phyloP scores from a whole-genome alignment of 176 grass and related monocot genomes.

The Bromus sterilis region DNA sequence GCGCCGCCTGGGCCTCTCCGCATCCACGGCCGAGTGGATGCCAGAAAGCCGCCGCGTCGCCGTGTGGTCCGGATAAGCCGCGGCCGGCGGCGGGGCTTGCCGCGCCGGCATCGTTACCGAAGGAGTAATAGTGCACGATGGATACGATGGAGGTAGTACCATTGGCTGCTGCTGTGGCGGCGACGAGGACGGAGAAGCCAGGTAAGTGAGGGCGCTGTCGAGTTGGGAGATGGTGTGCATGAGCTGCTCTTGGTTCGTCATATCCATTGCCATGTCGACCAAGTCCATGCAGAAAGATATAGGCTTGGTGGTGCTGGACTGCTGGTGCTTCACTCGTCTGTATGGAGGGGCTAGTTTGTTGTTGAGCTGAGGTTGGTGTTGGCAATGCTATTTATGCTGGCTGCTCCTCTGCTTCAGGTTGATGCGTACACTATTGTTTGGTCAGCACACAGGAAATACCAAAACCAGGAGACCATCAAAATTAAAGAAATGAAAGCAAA shows the following conservation, averaged over 20 bases:
- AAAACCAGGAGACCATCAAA: too few relatives aligned
- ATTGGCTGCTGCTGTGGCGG: background rate
- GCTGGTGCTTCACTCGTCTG: too few relatives aligned
- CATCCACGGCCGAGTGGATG: conserved; percentile 21
- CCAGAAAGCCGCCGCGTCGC: conserved; percentile 13
- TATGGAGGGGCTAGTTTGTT: too few relatives aligned
- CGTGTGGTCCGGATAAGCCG: background rate
- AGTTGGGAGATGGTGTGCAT: conserved; percentile 22
- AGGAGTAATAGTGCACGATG: background rate
- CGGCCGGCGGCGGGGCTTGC: background rate
- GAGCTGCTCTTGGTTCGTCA: conserved; percentile 17
- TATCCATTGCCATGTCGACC: background rate
- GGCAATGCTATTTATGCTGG: too few relatives aligned
- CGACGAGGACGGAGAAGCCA: conserved; percentile 1
- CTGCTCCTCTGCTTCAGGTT: too few relatives aligned
- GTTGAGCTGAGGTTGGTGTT: too few relatives aligned
- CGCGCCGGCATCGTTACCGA: background rate
- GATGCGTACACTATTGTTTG: too few relatives aligned
- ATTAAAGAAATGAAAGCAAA: too few relatives aligned
- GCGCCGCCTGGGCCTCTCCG: conserved; percentile 34
- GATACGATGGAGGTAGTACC: background rate
- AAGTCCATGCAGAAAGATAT: background rate
- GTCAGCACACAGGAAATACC: too few relatives aligned
- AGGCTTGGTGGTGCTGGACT: too few relatives aligned
- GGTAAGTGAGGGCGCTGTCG: background rate